Percentiles rank a stretch among this genome's conserved stretches.
Conservation (phyloP, 352 stramenopile species). For the Globisporangium sylvaticum region DNA sequence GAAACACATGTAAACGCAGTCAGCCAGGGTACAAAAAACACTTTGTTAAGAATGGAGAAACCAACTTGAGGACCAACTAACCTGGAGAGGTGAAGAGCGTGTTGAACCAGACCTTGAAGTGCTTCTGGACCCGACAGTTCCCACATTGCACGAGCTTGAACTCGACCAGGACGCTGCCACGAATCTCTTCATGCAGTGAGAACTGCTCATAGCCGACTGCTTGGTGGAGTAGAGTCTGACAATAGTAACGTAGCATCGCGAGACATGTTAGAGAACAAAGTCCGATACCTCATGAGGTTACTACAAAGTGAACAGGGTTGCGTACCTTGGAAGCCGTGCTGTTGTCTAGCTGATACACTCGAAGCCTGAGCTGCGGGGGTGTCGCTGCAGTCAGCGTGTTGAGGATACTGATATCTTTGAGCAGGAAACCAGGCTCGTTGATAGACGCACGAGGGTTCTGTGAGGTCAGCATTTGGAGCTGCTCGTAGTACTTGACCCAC, state of each 20-base stretch:
- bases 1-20: not conserved
- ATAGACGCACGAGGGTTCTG: not conserved
- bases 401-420: conserved; percentile 10
- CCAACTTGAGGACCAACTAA: conserved; percentile 10
- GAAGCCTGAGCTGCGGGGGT: conserved; percentile 32
- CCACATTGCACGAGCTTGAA: conserved; percentile 38
- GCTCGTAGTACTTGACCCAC: conserved; percentile 68
- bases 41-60: not conserved
- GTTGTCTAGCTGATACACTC: conserved; percentile 35
- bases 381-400: conserved; percentile 16
- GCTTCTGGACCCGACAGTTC: conserved; percentile 44
- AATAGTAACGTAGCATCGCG: not conserved
- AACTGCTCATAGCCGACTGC: conserved; percentile 50
- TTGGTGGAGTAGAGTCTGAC: conserved; percentile 36
- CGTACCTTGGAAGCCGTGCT: conserved; percentile 25
- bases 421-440: conserved; percentile 5
- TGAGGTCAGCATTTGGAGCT: conserved; percentile 3
- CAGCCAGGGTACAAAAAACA: not conserved
- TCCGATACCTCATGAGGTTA: no score
- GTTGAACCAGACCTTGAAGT: conserved; percentile 79
- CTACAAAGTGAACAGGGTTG: no score
- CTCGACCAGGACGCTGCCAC: conserved; percentile 55
- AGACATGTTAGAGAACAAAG: not conserved
- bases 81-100: conserved; percentile 40
- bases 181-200: conserved; percentile 35